These are phyloP conservation scores for Magnusiomyces sp. DNA, from an alignment of 1,139 yeast genomes.

Conservation along the genomic window DNA sequence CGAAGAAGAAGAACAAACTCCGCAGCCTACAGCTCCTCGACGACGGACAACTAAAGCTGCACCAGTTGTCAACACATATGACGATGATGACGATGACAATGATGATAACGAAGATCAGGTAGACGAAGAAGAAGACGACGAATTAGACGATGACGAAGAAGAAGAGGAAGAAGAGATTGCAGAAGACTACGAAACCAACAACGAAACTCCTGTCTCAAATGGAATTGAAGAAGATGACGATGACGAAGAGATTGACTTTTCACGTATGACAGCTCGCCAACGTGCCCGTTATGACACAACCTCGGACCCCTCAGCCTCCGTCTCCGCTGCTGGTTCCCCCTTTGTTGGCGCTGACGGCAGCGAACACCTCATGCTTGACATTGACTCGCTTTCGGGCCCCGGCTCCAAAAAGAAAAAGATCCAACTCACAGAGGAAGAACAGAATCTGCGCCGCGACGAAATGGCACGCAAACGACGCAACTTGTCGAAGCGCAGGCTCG, in stretches of 20 bases:
- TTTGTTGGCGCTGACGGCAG: conserved; percentile 16
- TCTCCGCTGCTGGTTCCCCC: conserved; percentile 24
- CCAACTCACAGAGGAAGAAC: conserved; percentile 72
- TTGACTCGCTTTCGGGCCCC: background rate
- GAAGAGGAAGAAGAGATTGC: conserved; percentile 19
- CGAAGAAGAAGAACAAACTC: conserved; percentile 13
- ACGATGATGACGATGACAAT: conserved; percentile 17
- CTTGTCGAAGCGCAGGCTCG: conserved; percentile 70
- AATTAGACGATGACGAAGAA: conserved; percentile 18
- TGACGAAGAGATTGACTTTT: conserved; percentile 22
- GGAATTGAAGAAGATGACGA: conserved; percentile 15
- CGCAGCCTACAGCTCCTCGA: background rate
- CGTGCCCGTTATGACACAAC: conserved; percentile 26
- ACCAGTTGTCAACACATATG: conserved; percentile 9
- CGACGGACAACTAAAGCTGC: background rate
- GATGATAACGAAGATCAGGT: conserved; percentile 16
- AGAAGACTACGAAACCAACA: background rate
- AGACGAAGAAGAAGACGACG: conserved; percentile 14
- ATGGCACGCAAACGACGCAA: conserved; percentile 84
- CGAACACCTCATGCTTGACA: too few species aligned
- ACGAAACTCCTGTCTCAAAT: too few species aligned
- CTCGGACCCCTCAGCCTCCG: conserved; percentile 1
- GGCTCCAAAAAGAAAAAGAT: conserved; percentile 34
- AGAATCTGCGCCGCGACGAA: conserved; percentile 74
- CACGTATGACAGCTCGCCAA: conserved; percentile 36